Base-by-base conservation (phyloP, 352 stramenopile species). In the Phytophthora parvispora region DNA sequence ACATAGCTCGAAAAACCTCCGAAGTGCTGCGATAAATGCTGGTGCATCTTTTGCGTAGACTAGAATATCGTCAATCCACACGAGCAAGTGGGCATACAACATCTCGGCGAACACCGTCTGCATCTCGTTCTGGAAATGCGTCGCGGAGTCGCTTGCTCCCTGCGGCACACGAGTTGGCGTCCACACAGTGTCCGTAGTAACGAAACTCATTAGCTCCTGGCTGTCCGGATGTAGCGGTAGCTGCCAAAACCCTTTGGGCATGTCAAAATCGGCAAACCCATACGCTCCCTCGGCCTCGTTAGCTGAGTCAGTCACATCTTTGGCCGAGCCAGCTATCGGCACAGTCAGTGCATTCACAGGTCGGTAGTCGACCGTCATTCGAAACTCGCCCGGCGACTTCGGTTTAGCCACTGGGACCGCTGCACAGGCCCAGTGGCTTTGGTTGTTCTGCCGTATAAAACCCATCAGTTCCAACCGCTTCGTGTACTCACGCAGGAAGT, bases 61-160 rank as follows among this genome's bases (percentile, higher is more conserved):
- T 24, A 64, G 29, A 22, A 73, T 53, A 16, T 75, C 66, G n/a
- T 78, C 71, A 15, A 78, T 75, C 58, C 59, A 78, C 1, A 78
- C 59, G 1, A 78, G 32, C 20, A 70, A 24, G 20, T 61, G 18
- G 8, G 53, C 13, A 29, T 72, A 62, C 34, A 76, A 31, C 28
- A 74, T 38, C 15, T 31, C 15, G 0, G 18, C 27, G 27, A 63
- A 47, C 0, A 34, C 36, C 16, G 1, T 10, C 13, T 77, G 52
- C 31, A 67, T 77, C n/a, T 56, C 25, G 7, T 47, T 52, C 25
- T 77, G 50, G 18, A 77, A 69, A 24, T 65, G 36, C 0, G 47
- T 32, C 3, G 52, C 47, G 1, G 36, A 45, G 15, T 72, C 54
- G n/a, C 10, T 61, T 1, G 20, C 48, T 13, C 54, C 59, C 60